phyloP scores from a whole-genome alignment of 139 green algal genomes.

The Micromonas pusilla region DNA sequence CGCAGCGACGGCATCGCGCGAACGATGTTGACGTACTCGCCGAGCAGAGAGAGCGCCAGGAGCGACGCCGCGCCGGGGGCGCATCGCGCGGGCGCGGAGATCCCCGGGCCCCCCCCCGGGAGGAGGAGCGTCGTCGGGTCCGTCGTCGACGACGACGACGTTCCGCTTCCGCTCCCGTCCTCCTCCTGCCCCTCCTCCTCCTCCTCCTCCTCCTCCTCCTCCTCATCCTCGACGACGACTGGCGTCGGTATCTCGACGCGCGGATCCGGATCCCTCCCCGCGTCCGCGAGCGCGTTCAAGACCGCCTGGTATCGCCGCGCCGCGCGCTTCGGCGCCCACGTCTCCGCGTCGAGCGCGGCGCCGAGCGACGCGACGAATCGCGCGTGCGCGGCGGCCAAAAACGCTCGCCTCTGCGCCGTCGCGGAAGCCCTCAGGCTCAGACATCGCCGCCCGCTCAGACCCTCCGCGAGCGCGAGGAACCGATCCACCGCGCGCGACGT shows the following conservation, averaged over 20 bases:
- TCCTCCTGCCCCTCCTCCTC: too few relatives aligned
- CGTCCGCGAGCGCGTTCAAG: background rate
- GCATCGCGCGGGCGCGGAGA: too few relatives aligned
- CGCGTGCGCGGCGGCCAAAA: background rate
- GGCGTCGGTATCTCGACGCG: background rate
- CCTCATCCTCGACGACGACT: background rate
- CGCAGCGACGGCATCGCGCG: background rate
- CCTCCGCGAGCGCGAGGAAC: conserved; percentile 1
- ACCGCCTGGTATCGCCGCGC: background rate
- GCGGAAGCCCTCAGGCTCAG: background rate
- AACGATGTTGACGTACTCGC: background rate
- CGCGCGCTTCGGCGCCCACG: background rate
- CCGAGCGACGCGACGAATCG: background rate
- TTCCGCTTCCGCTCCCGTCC: too few relatives aligned
- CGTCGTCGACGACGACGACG: too few relatives aligned
- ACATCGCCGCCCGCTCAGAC: background rate
- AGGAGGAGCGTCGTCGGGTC: too few relatives aligned
- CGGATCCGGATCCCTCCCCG: background rate
- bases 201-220: too few relatives aligned
- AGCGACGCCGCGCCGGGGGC: background rate
- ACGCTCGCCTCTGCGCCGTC: background rate
- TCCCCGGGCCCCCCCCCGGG: too few relatives aligned
- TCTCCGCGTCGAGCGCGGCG: background rate
- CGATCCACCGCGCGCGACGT: background rate
- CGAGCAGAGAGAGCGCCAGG: background rate